Evolutionary conservation across 2,329 filamentous ascomycete genomes (phyloP), one percentile per base, ranked within the genome.

Genomic region (Hypomyces rosellus): DNA sequence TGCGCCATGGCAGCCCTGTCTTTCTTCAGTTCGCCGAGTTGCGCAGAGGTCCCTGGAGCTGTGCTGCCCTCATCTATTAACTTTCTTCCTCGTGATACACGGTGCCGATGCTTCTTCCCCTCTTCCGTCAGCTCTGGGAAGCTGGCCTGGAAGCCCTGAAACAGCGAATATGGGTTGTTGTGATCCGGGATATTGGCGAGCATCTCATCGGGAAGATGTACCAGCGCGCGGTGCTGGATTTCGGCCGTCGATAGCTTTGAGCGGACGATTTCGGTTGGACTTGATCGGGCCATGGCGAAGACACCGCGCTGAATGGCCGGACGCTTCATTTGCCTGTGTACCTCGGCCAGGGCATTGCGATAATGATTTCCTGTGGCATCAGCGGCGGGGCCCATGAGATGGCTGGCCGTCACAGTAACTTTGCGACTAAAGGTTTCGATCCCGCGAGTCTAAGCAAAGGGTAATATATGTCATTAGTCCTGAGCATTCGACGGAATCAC

Each of bases 101-200:
- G 82, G 59, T 88, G 80, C 47, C 84, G 81, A 59, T 82, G 80
- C 65, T 85, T 88, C 65, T 85, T 84, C 57, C 80, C 81, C 55
- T 85, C 81, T 14, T 93, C 87, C 5, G 75, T 76, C 56, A 81
- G 69, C 55, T 84, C 81, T 3, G 91, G 91, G 55, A 96, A 77
- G 56, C 84, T 91, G 44, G 92, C 93, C 71, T 95, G 85, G 69
- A 99, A 99, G 57, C 93, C 93, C 68, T 99, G 89, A 68, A 99
- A 97, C 41, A 99, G 77, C 38, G 91, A 96, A 72, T 95, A 99
- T 14, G 84, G 76, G 69, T 88, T 95, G 18, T 85, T 84, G 64
- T 86, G 80, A 54, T 95, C 89, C 59, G 93, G 93, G 46, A 96
- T 92, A 65, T 96, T 91, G 58, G 76, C 75, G 43, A 99, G 81